phyloP scores from a whole-genome alignment of 306 rosid genomes.

The Acacia acuminata region DNA sequence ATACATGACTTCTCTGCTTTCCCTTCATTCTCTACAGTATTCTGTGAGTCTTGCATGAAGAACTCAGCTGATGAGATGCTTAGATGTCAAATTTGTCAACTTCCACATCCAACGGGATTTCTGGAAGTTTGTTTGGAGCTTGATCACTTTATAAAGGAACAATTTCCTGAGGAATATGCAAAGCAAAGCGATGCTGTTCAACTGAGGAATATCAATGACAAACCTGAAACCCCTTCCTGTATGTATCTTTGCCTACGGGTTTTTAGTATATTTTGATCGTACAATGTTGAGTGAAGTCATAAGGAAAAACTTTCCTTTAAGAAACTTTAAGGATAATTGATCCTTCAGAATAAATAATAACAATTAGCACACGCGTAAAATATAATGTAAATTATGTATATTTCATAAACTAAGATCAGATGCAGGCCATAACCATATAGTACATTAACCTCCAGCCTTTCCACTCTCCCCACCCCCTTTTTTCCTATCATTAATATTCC shows the following conservation, averaged over 20 bases:
- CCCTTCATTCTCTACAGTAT: constrained; percentile 25
- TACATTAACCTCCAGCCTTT: not conserved
- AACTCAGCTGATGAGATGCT: constrained; percentile 49
- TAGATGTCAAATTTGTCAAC: constrained; percentile 70
- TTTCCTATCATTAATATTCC: not conserved
- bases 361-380: not conserved
- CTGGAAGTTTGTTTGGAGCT: constrained; percentile 78
- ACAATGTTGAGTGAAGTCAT: not conserved
- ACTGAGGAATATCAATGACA: constrained; percentile 39
- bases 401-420: not conserved
- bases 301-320: not conserved
- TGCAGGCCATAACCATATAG: not conserved
- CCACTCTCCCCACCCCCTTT: not conserved
- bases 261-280: constrained; percentile 12
- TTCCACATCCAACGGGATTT: constrained; percentile 65
- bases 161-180: constrained; percentile 69
- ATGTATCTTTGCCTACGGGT: constrained; percentile 37
- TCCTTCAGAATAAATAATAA: not conserved
- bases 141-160: constrained; percentile 58
- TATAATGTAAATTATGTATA: not conserved
- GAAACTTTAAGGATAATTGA: not conserved
- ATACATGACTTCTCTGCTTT: constrained; percentile 21
- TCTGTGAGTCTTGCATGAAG: constrained; percentile 59
- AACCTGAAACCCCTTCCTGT: constrained; percentile 45
- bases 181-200: constrained; percentile 48